Base-by-base conservation (phyloP, 305 asterid species). In the Fraxinus sp. region DNA sequence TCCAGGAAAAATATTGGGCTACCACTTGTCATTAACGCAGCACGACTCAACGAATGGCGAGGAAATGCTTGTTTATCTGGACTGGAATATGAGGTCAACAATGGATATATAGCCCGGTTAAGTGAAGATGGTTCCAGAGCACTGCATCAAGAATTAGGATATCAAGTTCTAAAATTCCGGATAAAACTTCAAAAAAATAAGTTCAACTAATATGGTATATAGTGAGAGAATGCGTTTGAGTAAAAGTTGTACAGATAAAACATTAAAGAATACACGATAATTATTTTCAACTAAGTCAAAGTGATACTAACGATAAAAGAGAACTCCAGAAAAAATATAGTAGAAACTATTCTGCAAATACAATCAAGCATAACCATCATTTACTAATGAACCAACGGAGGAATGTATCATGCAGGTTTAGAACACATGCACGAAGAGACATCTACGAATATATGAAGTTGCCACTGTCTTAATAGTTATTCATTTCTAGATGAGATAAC, bases 11-110 rank as follows among this genome's bases (percentile, higher is more conserved):
- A 96, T 91, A 96, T 94, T 1, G 99, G 97, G 85, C 99, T 94
- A 46, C 98, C 98, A 82, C 99, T 94, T 80, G 99, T 92, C 57
- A 96, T 86, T 85, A 96, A 79, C 73, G 99, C 99, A 82, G 99
- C 99, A 77, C 99, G 97, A 83, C 99, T 94, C 92, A 96, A 85
- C 80, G 98, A 96, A 92, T 96, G 99, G 80, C 98, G 98, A 81
- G 99, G 97, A 82, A 79, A 96, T 81, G 99, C 99, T 90, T 89
- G 96, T 89, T 90, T 94, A 78, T 96, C 95, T 2, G 96, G 98
- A 78, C 93, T 90, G 49, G 94, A 93, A 76, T 86, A 96, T 7
- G 99, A 96, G 26, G 91, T 74, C 89, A 96, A 85, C 87, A 91
- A 83, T 33, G 99, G 99, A 89, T 96, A 96, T 87, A 93, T 46